Evolutionary conservation across 495 filamentous ascomycete genomes (phyloP).

Genomic region (Apodospora peruviana): DNA sequence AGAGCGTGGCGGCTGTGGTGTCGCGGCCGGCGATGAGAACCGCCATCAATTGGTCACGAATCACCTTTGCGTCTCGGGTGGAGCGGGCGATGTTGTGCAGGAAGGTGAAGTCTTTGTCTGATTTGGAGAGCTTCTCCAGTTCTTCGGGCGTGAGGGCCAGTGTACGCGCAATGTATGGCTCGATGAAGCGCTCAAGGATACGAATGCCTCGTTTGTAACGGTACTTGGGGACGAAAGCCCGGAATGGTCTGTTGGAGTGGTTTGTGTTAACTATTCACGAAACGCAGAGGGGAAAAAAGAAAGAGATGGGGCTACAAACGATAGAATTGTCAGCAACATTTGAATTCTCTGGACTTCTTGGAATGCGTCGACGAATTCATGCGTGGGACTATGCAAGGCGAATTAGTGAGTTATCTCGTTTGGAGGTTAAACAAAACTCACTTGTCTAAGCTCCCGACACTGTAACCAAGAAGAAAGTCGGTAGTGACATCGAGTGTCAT

Average conservation of each 20-base stretch:
- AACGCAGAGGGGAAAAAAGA: neutral
- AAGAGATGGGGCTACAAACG: conserved; percentile 25
- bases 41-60: conserved; percentile 55
- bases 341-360: conserved; percentile 47
- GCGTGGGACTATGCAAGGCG: conserved; percentile 28
- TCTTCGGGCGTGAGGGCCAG: conserved; percentile 43
- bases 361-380: conserved; percentile 49
- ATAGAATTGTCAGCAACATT: conserved; percentile 36
- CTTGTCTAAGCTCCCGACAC: conserved; percentile 48
- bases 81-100: conserved; percentile 41
- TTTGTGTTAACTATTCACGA: conserved; percentile 6
- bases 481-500: conserved; percentile 56
- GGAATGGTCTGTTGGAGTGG: conserved; percentile 30
- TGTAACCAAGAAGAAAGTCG: conserved; percentile 52
- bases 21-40: conserved; percentile 58
- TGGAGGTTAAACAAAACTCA: conserved; percentile 1
- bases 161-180: conserved; percentile 46
- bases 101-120: conserved; percentile 39
- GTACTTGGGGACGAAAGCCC: conserved; percentile 34
- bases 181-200: conserved; percentile 45
- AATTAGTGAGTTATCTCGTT: neutral
- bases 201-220: conserved; percentile 39
- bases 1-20: conserved; percentile 52
- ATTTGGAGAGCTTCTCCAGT: conserved; percentile 42
- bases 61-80: conserved; percentile 39